These are phyloP conservation scores for Aspergillus egyptiacus DNA, from an alignment of 495 filamentous ascomycete species.

Conservation along the genomic window DNA sequence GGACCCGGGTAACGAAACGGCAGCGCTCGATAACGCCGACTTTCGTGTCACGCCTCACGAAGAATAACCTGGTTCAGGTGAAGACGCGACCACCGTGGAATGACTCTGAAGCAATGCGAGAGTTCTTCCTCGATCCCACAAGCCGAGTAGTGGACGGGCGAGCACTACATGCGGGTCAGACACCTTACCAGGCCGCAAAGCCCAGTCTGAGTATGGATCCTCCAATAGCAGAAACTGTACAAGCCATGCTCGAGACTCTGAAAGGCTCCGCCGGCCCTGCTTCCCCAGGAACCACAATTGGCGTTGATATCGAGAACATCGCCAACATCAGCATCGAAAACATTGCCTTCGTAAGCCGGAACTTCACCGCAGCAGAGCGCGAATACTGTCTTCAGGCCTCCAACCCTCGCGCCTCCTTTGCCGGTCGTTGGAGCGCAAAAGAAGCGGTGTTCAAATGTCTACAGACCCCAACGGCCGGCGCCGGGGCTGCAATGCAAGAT, in stretches of 20 bases:
- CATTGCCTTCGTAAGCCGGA: slow-evolving; percentile 84
- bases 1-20: slow-evolving; percentile 84
- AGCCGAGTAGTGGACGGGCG: slow-evolving; percentile 40
- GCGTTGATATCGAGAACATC: slow-evolving; percentile 86
- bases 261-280: not conserved
- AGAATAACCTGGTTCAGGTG: slow-evolving; percentile 42
- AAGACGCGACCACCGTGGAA: slow-evolving; percentile 19
- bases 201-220: not conserved
- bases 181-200: not conserved
- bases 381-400: slow-evolving; percentile 77
- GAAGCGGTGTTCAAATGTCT: slow-evolving; percentile 97
- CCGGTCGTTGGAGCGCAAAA: slow-evolving; percentile 93
- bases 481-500: slow-evolving; percentile 80
- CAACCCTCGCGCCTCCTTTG: slow-evolving; percentile 74
- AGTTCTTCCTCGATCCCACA: slow-evolving; percentile 86
- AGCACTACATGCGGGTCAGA: not conserved
- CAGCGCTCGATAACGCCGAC: slow-evolving; percentile 25
- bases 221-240: not conserved
- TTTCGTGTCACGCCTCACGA: slow-evolving; percentile 43
- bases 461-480: slow-evolving; percentile 57
- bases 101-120: slow-evolving; percentile 63
- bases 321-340: slow-evolving; percentile 82
- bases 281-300: slow-evolving; percentile 48
- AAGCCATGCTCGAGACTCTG: slow-evolving; percentile 10
- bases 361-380: slow-evolving; percentile 80